Evolutionary conservation across 805 yeast species (phyloP), one percentile per base, ranked within the genome.

Genomic region (Brettanomyces sp.): DNA sequence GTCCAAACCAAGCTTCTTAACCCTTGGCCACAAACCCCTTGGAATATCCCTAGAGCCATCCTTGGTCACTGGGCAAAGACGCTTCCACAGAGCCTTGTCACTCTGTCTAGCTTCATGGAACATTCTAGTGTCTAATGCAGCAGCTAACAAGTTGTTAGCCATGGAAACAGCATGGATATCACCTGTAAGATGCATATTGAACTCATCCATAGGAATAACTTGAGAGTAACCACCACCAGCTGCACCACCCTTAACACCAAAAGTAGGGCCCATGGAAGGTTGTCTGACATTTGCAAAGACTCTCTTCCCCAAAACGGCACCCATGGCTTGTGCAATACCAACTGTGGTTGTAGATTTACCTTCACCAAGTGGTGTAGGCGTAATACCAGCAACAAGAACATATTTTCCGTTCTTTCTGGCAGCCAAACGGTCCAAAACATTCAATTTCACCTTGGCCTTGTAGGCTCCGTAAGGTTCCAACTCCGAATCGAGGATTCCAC

Each of bases 201-300:
- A 91, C 68, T 91, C 97, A 66, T 91, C 99, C 97, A 91, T 91
- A 44, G 98, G 98, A 56, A 91, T 90, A 41, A 91, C 98, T 69
- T 91, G 98, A 2, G 98, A 77, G 66, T 89, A 91, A 42, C 98
- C 98, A 62, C 98, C 99, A 57, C 99, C 99, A 18, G 98, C 98
- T 47, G 99, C 99, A 66, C 98, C 98, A 60, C 99, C 99, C 70
- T 91, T 91, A 57, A 91, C 89, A 65, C 99, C 99, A 58, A 91
- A 91, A 18, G 98, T 91, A 44, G 99, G 99, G 36, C 98, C 98
- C 96, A 91, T 88, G 8, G 95, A 85, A 28, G 98, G 98, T 65
- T 91, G 99, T 65, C 99, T 85, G 44, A 91, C 96, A 58, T 87
- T 89, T 45, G 98, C 99, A 64, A 90, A 80, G 36, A 95, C 81